phyloP scores from a whole-genome alignment of 345 rosid genomes.

The Orychophragmus violaceus region DNA sequence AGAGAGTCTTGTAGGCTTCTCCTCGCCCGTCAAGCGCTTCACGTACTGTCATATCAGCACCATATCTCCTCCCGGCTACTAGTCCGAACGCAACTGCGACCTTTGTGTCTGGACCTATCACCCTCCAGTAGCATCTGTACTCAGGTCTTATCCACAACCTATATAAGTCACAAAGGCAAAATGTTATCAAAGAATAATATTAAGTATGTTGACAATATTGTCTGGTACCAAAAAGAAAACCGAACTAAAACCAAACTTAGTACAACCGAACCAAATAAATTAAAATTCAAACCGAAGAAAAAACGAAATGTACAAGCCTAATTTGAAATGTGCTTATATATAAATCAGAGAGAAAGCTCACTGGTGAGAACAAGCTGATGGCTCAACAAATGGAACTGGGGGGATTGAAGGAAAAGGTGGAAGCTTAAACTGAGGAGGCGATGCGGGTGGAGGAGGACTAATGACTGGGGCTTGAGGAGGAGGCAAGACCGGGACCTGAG shows the following conservation, averaged over 20 bases:
- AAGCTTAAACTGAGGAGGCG: slow-evolving; percentile 47
- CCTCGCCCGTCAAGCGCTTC: slow-evolving; percentile 65
- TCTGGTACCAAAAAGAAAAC: too few relatives aligned
- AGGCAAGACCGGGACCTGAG: slow-evolving; percentile 10
- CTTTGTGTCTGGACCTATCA: slow-evolving; percentile 52
- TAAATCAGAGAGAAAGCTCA: slow-evolving; percentile 32
- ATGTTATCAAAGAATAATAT: slow-evolving; percentile 3
- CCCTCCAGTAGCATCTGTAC: slow-evolving; percentile 81
- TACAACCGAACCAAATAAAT: too few relatives aligned
- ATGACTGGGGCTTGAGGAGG: slow-evolving; percentile 20
- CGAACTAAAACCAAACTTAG: too few relatives aligned
- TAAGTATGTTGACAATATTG: too few relatives aligned
- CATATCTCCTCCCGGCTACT: slow-evolving; percentile 48
- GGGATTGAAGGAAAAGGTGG: slow-evolving; percentile 57
- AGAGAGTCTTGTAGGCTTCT: slow-evolving; percentile 66
- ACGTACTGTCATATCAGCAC: slow-evolving; percentile 55
- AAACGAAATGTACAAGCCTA: too few relatives aligned
- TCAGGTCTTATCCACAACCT: slow-evolving; percentile 68
- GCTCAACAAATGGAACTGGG: slow-evolving; percentile 50
- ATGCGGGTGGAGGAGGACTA: background rate
- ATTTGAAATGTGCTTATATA: background rate
- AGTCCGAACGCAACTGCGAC: slow-evolving; percentile 65
- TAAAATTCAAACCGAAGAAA: too few relatives aligned
- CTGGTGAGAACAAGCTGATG: slow-evolving; percentile 81
- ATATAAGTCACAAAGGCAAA: background rate